Evolutionary conservation across 371 early-diverging fungal genomes (phyloP).

Genomic region (Mucor lusitanicus): DNA sequence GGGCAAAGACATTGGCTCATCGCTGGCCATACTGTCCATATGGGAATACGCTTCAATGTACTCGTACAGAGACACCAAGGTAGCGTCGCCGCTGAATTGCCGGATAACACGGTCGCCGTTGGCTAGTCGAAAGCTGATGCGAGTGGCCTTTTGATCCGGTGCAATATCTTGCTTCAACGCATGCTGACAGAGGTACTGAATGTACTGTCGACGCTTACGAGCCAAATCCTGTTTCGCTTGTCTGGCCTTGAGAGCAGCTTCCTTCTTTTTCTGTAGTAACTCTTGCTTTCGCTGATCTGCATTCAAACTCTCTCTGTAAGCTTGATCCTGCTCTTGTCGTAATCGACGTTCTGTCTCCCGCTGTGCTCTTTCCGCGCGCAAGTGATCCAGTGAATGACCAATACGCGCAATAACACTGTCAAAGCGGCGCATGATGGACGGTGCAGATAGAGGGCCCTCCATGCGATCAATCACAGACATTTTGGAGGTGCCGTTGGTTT

Average conservation of each 20-base stretch:
- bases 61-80: slow-evolving; percentile 55
- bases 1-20: slow-evolving; percentile 27
- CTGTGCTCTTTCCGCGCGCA: slow-evolving; percentile 63
- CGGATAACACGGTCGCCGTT: slow-evolving; percentile 69
- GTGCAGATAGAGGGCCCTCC: slow-evolving; percentile 56
- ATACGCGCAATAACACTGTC: slow-evolving; percentile 53
- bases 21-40: slow-evolving; percentile 47
- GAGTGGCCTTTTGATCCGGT: slow-evolving; percentile 34
- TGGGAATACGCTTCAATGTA: slow-evolving; percentile 80
- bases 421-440: slow-evolving; percentile 53
- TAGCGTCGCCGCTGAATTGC: slow-evolving; percentile 65
- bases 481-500: slow-evolving; percentile 22
- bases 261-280: slow-evolving; percentile 35
- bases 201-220: slow-evolving; percentile 37
- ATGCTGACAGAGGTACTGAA: slow-evolving; percentile 35
- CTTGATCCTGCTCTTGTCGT: slow-evolving; percentile 83
- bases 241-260: slow-evolving; percentile 34
- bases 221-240: slow-evolving; percentile 25
- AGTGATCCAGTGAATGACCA: slow-evolving; percentile 50
- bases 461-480: slow-evolving; percentile 68
- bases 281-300: slow-evolving; percentile 74
- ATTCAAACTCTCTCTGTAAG: slow-evolving; percentile 77
- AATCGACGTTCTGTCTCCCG: slow-evolving; percentile 70
- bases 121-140: slow-evolving; percentile 67
- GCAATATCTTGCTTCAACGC: slow-evolving; percentile 45